These are phyloP conservation scores for Chaetoceros tenuissimus DNA, from an alignment of 108 stramenopile species.

Conservation along the genomic window DNA sequence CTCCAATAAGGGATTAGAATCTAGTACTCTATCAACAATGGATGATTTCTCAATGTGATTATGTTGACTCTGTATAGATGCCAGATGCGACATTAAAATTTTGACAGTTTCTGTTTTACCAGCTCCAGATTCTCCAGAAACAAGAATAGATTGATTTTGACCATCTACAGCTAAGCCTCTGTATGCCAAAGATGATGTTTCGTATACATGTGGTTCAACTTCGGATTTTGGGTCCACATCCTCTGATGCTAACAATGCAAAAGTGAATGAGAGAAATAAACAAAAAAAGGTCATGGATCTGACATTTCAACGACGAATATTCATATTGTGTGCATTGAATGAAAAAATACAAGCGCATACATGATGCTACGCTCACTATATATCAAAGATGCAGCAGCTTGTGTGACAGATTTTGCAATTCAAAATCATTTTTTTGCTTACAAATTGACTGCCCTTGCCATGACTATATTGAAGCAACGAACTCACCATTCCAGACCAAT, in stretches of 20 bases:
- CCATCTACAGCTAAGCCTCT: constrained; percentile 53
- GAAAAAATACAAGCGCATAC: too few species aligned
- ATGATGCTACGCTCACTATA: too few species aligned
- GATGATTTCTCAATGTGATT: constrained; percentile 13
- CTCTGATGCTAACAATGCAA: constrained; percentile 31
- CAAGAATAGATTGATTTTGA: constrained; percentile 73
- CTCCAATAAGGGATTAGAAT: constrained; percentile 89
- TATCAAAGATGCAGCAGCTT: too few species aligned
- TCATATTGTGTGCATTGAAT: too few species aligned
- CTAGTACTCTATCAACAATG: constrained; percentile 74
- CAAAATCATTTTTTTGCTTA: too few species aligned
- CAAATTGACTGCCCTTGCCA: too few species aligned
- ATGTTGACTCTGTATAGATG: constrained; percentile 43
- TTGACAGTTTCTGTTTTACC: constrained; percentile 94
- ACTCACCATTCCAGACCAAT: constrained; percentile 55
- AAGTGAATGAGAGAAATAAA: too few species aligned
- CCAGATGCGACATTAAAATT: constrained; percentile 82
- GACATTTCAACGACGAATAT: too few species aligned
- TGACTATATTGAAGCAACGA: too few species aligned
- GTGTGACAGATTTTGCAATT: too few species aligned
- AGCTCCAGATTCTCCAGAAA: constrained; percentile 85
- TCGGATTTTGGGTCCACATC: constrained; percentile 42
- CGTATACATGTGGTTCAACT: constrained; percentile 74
- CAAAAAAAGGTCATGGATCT: too few species aligned
- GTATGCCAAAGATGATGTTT: constrained; percentile 72